These are phyloP conservation scores for Stygiomarasmius scandens DNA, from an alignment of 1,284 basidiomycete species.

Conservation along the genomic window DNA sequence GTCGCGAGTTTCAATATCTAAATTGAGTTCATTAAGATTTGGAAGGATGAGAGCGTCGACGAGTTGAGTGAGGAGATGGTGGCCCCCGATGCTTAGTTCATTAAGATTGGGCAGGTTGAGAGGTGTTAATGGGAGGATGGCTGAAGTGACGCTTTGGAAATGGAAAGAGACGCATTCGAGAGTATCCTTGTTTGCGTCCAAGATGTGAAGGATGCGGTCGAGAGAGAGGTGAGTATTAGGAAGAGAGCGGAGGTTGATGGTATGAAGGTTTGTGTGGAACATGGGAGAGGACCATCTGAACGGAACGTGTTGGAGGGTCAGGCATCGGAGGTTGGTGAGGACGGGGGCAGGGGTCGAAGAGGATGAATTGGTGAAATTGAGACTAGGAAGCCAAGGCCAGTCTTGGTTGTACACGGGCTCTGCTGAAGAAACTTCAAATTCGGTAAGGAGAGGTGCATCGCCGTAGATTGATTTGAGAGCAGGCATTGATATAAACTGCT, in stretches of 20 bases:
- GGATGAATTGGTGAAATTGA: conserved; percentile 33
- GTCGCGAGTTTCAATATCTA: conserved; percentile 71
- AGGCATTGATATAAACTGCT: conserved; percentile 67
- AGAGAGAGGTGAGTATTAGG: conserved; percentile 62
- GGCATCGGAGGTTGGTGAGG: conserved; percentile 49
- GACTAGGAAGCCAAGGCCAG: conserved; percentile 71
- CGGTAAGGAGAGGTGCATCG: conserved; percentile 67
- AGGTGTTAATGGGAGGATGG: conserved; percentile 60
- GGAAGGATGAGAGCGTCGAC: conserved; percentile 65
- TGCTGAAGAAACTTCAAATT: conserved; percentile 75
- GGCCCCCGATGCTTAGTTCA: conserved; percentile 62
- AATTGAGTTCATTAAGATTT: conserved; percentile 51
- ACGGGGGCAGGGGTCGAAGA: conserved; percentile 27
- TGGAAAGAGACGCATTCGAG: conserved; percentile 61
- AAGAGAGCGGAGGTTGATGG: conserved; percentile 64
- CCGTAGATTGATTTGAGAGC: conserved; percentile 71
- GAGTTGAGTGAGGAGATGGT: conserved; percentile 62
- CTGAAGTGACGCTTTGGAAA: conserved; percentile 57
- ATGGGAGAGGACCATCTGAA: conserved; percentile 77
- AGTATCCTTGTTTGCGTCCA: conserved; percentile 51
- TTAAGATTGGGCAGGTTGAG: conserved; percentile 55
- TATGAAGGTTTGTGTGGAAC: conserved; percentile 55
- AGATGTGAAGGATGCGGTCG: conserved; percentile 65
- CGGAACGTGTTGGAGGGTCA: conserved; percentile 69
- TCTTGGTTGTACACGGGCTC: conserved; percentile 63